Base-by-base conservation (phyloP, 2,329 filamentous ascomycete genomes). In the Thielaviopsis ethacetica region DNA sequence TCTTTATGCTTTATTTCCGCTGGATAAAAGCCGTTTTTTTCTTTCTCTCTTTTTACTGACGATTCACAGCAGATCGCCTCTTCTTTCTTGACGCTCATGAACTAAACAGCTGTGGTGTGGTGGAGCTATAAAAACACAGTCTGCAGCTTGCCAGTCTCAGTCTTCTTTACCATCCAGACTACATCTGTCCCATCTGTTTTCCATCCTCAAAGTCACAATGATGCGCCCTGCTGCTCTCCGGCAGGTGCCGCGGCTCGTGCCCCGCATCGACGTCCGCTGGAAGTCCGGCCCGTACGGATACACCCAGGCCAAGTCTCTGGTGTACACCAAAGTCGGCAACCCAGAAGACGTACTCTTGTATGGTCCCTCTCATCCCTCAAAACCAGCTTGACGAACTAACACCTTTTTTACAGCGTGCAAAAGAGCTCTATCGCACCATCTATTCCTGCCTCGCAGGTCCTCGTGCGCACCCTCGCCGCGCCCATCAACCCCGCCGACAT, bases 401-500 rank as follows among this genome's bases (percentile, higher is more conserved):
- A 54, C 5, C 56, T 2, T 17, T 34, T 34, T n/a, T n/a, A n/a
- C 53, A 83, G 81, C 19, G 73, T 91, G 3, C 86, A 91, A 71
- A 79, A 74, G 0, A 83, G 91, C 73, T 88, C 85, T 64, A 88
- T 91, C 68, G 85, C 85, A 3, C 86, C 88, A 2, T 79, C 81
- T 3, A 80, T 90, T 63, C 85, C 87, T 54, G 69, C 75, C 38
- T 72, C 71, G 54, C 73, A 78, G 53, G 72, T 94, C 65, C 90
- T 91, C 58, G 76, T 98, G 62, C 88, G 89, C 70, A 85, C 93
- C 66, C 87, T 98, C 66, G 88, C 91, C 34, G 83, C 90, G 0
- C 89, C 93, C 60, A 88, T 98, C 71, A 98, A 98, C 74, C 93
- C 93, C 24, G 91, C 93, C 67, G 93, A 98, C 73, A 88, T 98